Conservation (phyloP, 441 rosid genomes). For the Flueggea neowawraea region DNA sequence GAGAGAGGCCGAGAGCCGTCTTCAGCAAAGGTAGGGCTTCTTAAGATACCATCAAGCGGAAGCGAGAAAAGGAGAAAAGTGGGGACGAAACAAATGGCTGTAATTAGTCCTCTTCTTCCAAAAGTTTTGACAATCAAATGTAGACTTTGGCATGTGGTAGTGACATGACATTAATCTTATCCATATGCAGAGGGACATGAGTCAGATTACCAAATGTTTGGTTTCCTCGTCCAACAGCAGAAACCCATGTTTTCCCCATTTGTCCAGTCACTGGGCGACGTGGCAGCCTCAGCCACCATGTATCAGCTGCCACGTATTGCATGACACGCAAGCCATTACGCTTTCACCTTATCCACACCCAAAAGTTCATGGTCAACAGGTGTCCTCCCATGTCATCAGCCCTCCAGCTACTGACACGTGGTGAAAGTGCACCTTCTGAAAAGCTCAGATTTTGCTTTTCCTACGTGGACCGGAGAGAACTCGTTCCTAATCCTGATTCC, state of each 20-base stretch:
- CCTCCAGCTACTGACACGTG: constrained; percentile 12
- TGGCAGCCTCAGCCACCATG: constrained; percentile 12
- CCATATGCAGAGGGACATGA: constrained; percentile 14
- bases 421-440: neutral
- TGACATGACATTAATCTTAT: constrained; percentile 36
- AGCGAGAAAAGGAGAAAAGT: no score
- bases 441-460: neutral
- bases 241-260: neutral
- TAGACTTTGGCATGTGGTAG: neutral
- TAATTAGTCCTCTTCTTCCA: no score
- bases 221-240: constrained; percentile 31
- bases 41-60: no score
- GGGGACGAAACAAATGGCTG: no score
- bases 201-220: constrained; percentile 1
- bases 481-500: no score
- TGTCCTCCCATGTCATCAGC: constrained; percentile 20
- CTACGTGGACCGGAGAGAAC: no score
- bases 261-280: constrained; percentile 9
- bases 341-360: constrained; percentile 31
- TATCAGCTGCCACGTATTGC: constrained; percentile 17
- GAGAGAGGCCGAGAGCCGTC: no score
- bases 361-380: constrained; percentile 19
- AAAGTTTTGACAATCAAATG: no score
- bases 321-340: constrained; percentile 24
- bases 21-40: no score